phyloP scores from a whole-genome alignment of 352 stramenopile genomes.

The Peronospora farinosa region DNA sequence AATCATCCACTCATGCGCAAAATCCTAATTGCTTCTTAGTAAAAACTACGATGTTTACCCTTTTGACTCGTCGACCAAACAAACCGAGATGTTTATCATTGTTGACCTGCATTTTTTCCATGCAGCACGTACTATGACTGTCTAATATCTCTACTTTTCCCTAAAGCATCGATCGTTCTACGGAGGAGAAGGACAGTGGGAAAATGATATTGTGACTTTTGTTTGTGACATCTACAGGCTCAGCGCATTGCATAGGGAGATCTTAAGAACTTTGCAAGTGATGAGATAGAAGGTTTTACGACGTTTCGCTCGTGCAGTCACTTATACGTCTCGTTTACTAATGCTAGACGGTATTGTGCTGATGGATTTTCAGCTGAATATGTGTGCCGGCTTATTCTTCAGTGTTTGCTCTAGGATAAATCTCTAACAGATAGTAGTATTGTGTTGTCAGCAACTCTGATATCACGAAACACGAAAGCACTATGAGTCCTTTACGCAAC shows the following conservation, averaged over 20 bases:
- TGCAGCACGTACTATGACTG: slow-evolving; percentile 42
- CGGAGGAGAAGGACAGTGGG: slow-evolving; percentile 47
- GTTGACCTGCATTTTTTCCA: no score
- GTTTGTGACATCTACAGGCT: slow-evolving; percentile 50
- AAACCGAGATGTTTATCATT: no score
- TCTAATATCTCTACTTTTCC: no score
- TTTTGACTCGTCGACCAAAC: no score
- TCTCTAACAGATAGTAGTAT: not conserved
- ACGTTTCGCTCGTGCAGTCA: not conserved
- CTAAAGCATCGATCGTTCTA: slow-evolving; percentile 44
- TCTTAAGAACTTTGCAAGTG: slow-evolving; percentile 18
- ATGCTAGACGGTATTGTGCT: slow-evolving; percentile 28
- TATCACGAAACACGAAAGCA: slow-evolving; percentile 13
- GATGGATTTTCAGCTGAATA: slow-evolving; percentile 40
- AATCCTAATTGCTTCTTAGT: no score
- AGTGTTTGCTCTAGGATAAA: not conserved
- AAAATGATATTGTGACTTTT: slow-evolving; percentile 75
- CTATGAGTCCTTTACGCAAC: slow-evolving; percentile 33
- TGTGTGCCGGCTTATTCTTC: slow-evolving; percentile 15
- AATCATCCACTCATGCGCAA: no score
- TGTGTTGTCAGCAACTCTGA: slow-evolving; percentile 40
- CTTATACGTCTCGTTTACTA: not conserved
- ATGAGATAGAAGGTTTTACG: slow-evolving; percentile 29
- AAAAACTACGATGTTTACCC: no score
- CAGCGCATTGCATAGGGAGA: slow-evolving; percentile 31